Conservation (phyloP, 192 early-diverging fungal species). For the Funneliformis mosseae region DNA sequence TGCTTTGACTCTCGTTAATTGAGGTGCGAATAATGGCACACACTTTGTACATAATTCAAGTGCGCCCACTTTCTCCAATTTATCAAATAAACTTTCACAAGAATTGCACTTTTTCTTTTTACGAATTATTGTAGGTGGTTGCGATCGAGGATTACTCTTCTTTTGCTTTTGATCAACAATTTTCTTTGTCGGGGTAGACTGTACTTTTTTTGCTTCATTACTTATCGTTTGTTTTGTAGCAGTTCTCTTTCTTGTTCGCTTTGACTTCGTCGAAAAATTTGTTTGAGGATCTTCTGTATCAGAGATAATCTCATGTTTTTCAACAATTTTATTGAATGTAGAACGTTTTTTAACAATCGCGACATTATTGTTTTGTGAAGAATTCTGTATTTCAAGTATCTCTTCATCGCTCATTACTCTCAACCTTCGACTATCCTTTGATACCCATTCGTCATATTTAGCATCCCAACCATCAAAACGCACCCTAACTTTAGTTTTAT, state of each 20-base stretch:
- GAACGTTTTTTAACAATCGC: neutral
- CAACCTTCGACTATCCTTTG: slow-evolving; percentile 48
- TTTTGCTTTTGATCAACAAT: neutral
- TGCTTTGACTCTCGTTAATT: slow-evolving; percentile 11
- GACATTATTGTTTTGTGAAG: neutral
- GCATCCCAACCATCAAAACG: slow-evolving; percentile 54
- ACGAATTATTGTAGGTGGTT: neutral
- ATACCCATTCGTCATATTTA: slow-evolving; percentile 56
- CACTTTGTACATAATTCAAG: slow-evolving; percentile 8
- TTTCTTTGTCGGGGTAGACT: neutral
- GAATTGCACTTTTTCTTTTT: slow-evolving; percentile 8
- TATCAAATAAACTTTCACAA: neutral
- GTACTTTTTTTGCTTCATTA: neutral
- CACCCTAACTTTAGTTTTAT: slow-evolving; percentile 45
- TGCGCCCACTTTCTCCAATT: slow-evolving; percentile 12
- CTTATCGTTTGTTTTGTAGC: neutral
- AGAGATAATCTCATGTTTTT: neutral
- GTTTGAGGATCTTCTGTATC: neutral
- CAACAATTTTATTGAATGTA: neutral
- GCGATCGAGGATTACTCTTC: neutral
- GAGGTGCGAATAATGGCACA: slow-evolving; percentile 11
- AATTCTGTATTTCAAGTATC: neutral
- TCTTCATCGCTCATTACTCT: slow-evolving; percentile 33
- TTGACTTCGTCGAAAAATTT: neutral
- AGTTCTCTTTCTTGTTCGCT: neutral